Conservation (phyloP, 805 yeast species). For the Hanseniaspora opuntiae region DNA sequence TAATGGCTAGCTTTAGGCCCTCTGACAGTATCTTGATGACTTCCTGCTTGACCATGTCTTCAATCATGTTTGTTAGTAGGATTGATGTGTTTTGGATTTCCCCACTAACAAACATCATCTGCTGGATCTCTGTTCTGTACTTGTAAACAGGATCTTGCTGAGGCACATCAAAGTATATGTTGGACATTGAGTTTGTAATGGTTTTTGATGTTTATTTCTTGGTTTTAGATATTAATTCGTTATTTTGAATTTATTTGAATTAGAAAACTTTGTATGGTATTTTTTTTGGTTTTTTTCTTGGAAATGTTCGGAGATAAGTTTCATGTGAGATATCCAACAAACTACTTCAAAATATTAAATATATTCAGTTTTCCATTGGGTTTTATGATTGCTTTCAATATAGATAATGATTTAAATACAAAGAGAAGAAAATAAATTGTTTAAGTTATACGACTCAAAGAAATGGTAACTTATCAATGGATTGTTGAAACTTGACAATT, state of each 20-base stretch:
- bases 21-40: slow-evolving; percentile 60
- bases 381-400: no score
- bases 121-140: slow-evolving; percentile 86
- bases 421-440: no score
- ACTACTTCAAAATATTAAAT: no score
- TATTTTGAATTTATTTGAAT: no score
- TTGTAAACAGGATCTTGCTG: slow-evolving; percentile 37
- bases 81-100: slow-evolving; percentile 89
- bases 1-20: neutral
- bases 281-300: neutral
- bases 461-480: no score
- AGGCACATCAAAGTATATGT: slow-evolving; percentile 19
- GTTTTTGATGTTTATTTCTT: slow-evolving; percentile 17
- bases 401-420: no score
- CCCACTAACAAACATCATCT: slow-evolving; percentile 97
- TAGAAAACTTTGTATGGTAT: no score
- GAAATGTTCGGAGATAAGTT: neutral
- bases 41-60: slow-evolving; percentile 88
- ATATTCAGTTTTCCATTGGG: no score
- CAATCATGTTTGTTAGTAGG: slow-evolving; percentile 82
- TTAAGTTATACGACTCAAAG: no score
- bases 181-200: slow-evolving; percentile 10
- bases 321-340: no score
- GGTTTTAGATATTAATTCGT: neutral
- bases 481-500: no score